Evolutionary conservation across 768 basidiomycete genomes (phyloP).

Genomic region (Boletus subcaerulescens): DNA sequence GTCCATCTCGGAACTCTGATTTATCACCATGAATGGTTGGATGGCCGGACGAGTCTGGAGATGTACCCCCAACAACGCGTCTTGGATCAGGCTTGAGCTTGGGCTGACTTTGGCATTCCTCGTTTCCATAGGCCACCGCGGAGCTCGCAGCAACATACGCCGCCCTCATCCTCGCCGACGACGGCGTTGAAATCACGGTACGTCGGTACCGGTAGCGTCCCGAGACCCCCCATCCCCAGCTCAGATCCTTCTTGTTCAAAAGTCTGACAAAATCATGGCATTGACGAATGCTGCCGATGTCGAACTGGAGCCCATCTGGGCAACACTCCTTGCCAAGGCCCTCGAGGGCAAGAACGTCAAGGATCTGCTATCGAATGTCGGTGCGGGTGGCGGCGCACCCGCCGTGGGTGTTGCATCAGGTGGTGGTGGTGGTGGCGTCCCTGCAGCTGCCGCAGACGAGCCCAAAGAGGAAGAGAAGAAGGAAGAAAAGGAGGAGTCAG

Average conservation of each 20-base stretch:
- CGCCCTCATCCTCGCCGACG: conserved; percentile 97
- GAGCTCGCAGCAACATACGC: conserved; percentile 97
- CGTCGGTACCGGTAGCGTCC: conserved; percentile 32
- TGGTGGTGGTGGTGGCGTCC: conserved; percentile 54
- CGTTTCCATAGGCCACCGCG: conserved; percentile 40
- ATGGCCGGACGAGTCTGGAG: conserved; percentile 10
- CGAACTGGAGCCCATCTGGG: conserved; percentile 97
- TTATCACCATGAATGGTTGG: conserved; percentile 12
- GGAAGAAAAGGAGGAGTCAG: conserved; percentile 83
- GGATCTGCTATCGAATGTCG: conserved; percentile 92
- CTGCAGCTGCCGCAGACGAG: conserved; percentile 67
- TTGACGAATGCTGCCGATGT: conserved; percentile 79
- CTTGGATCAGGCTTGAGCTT: background rate
- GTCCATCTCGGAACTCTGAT: background rate
- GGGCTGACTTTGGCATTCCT: conserved; percentile 12
- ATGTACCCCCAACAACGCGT: conserved; percentile 7
- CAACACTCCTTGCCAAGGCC: conserved; percentile 92
- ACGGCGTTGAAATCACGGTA: conserved; percentile 95
- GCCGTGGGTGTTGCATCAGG: conserved; percentile 54
- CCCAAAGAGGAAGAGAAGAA: conserved; percentile 81
- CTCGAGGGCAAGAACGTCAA: conserved; percentile 98
- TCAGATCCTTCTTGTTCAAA: background rate
- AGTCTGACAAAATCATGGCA: conserved; percentile 93
- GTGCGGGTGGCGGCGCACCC: conserved; percentile 85
- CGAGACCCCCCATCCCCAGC: background rate